A percentile compares a stretch with the other conserved stretches of the same genome.
These are phyloP conservation scores for Hanseniaspora meyeri DNA, from an alignment of 805 yeast species.

Conservation along the genomic window DNA sequence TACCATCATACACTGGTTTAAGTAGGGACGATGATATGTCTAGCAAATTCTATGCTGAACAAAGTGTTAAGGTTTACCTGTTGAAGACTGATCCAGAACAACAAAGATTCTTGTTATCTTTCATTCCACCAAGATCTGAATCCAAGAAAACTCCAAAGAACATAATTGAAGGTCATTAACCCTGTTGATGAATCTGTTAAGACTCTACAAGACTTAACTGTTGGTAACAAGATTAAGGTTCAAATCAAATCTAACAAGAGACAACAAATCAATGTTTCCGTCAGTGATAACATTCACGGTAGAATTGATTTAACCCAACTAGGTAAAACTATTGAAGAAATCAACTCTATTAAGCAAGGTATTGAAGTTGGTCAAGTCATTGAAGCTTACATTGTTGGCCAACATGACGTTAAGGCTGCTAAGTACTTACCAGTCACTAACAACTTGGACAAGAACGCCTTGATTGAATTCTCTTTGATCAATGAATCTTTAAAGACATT, in stretches of 20 bases:
- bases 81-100: conserved; percentile 55
- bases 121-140: conserved; percentile 31
- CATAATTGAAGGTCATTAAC: conserved; percentile 27
- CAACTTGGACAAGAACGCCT: conserved; percentile 40
- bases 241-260: conserved; percentile 49
- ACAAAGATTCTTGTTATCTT: conserved; percentile 56
- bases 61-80: conserved; percentile 60
- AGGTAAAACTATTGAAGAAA: conserved; percentile 41
- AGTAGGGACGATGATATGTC: conserved; percentile 42
- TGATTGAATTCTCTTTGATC: conserved; percentile 51
- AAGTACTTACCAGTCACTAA: conserved; percentile 55
- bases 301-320: conserved; percentile 66
- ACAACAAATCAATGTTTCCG: conserved; percentile 59
- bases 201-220: conserved; percentile 37
- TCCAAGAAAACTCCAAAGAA: conserved; percentile 13
- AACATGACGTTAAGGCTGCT: conserved; percentile 57
- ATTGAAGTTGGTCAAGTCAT: conserved; percentile 49
- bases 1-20: conserved; percentile 57
- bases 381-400: conserved; percentile 61
- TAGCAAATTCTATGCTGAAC: conserved; percentile 46
- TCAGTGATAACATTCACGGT: conserved; percentile 71
- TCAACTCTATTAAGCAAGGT: conserved; percentile 43
- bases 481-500: conserved; percentile 27
- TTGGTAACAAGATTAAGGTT: conserved; percentile 55
- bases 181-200: conserved; percentile 50